A percentile compares a stretch with the other conserved stretches of the same genome.
Conservation (phyloP, 371 early-diverging fungal genomes). For the Smittium mucronatum region DNA sequence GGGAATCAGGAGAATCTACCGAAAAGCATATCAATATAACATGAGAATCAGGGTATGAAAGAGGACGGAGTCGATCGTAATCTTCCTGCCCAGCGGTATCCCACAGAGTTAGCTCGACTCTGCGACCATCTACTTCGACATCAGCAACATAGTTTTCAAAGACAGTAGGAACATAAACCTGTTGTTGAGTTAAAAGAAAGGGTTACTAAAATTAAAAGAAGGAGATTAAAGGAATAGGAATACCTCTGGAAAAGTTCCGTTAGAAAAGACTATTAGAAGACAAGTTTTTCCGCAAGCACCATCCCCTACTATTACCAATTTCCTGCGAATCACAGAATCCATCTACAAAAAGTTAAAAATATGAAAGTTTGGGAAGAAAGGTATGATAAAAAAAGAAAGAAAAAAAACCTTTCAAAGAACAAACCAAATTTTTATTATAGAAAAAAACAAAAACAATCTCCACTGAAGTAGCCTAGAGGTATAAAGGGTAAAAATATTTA, state of each 20-base stretch:
- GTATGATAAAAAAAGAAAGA: too few relatives aligned
- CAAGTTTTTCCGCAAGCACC: constrained; percentile 98
- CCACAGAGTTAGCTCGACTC: constrained; percentile 51
- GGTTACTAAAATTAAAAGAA: neutral
- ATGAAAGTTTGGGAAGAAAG: too few relatives aligned
- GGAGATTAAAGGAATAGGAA: neutral
- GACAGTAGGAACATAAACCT: constrained; percentile 37
- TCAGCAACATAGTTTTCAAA: constrained; percentile 58
- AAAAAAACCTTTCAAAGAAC: too few relatives aligned
- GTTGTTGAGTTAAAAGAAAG: too few relatives aligned
- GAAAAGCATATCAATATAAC: constrained; percentile 92
- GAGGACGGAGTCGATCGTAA: constrained; percentile 91
- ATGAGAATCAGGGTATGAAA: constrained; percentile 93
- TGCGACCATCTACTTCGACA: constrained; percentile 44
- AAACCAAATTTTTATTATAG: too few relatives aligned
- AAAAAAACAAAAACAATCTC: too few relatives aligned
- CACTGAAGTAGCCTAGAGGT: too few relatives aligned
- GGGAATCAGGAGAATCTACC: constrained; percentile 84
- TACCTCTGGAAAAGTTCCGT: constrained; percentile 75
- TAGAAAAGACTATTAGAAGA: constrained; percentile 86
- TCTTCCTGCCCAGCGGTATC: constrained; percentile 87
- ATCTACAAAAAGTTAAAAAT: constrained; percentile 13
- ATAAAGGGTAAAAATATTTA: too few relatives aligned
- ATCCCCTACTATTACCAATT: constrained; percentile 95
- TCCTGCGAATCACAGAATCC: constrained; percentile 70